These are phyloP conservation scores for Marsdenia floribunda DNA, from an alignment of 257 asterid genomes.

Conservation along the genomic window DNA sequence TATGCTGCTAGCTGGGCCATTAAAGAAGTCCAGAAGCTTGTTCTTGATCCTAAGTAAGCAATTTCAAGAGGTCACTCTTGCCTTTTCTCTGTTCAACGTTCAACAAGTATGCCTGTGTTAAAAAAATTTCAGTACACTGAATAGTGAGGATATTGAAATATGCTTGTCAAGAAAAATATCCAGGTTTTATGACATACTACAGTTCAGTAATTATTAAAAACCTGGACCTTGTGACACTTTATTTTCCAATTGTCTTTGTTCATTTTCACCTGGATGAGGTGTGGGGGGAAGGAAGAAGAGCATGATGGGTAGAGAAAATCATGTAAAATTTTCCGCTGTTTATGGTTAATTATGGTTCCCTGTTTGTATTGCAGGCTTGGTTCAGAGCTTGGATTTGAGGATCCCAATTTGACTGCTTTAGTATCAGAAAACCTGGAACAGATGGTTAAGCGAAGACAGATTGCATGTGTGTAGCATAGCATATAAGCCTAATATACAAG, in stretches of 20 bases:
- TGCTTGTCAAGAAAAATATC: not conserved
- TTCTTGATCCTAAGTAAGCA: constrained; percentile 92
- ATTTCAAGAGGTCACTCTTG: constrained; percentile 14
- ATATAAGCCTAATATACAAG: not conserved
- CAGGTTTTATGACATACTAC: not conserved
- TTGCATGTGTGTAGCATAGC: constrained; percentile 43
- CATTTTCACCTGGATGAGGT: not conserved
- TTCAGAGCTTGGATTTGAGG: constrained; percentile 79
- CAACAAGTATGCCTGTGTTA: no score
- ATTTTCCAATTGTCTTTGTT: not conserved
- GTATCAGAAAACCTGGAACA: constrained; percentile 77
- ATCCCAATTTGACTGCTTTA: constrained; percentile 67
- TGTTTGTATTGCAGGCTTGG: constrained; percentile 51
- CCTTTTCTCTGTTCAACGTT: not conserved
- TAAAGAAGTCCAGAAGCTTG: constrained; percentile 93
- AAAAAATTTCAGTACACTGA: not conserved
- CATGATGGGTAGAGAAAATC: not conserved
- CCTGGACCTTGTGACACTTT: not conserved
- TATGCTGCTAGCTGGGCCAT: constrained; percentile 96
- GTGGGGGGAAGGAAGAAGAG: not conserved
- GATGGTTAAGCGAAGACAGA: constrained; percentile 64
- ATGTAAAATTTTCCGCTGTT: not conserved
- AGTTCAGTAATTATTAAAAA: not conserved
- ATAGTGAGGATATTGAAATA: not conserved
- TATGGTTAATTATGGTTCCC: not conserved